Conservation (phyloP, 2,329 filamentous ascomycete genomes). For the Neonectria punicea region DNA sequence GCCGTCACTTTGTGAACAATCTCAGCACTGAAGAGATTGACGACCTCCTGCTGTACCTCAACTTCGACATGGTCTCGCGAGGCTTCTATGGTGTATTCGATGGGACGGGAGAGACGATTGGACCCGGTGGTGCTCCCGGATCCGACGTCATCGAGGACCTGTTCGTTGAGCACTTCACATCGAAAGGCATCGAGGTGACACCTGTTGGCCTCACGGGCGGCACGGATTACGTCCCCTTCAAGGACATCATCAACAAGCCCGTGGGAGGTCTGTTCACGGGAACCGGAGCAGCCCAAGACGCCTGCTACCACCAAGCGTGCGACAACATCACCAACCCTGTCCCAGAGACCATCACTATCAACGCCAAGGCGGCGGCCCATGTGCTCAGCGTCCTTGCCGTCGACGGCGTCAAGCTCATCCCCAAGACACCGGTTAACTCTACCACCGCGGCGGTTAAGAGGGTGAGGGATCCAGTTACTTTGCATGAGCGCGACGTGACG, state of each 20-base stretch:
- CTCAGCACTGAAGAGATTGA: conserved; percentile 46
- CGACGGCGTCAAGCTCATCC: conserved; percentile 38
- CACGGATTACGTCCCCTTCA: conserved; percentile 71
- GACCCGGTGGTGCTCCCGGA: conserved; percentile 48
- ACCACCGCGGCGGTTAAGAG: conserved; percentile 33
- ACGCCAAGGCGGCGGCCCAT: conserved; percentile 58
- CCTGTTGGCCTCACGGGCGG: conserved; percentile 53
- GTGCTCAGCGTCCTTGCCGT: conserved; percentile 46
- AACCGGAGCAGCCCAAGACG: conserved; percentile 39
- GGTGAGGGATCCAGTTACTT: conserved; percentile 28
- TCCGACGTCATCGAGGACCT: conserved; percentile 48
- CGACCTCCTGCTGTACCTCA: conserved; percentile 51
- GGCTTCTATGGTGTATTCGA: conserved; percentile 51
- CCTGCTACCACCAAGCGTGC: conserved; percentile 50
- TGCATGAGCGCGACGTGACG: conserved; percentile 35
- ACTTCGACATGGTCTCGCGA: conserved; percentile 54
- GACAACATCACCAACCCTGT: conserved; percentile 53
- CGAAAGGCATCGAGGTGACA: conserved; percentile 46
- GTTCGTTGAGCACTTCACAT: conserved; percentile 47
- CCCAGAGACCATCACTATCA: conserved; percentile 47
- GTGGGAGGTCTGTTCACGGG: conserved; percentile 69
- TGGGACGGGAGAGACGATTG: conserved; percentile 49
- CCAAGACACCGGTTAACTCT: conserved; percentile 34
- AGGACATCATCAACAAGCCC: conserved; percentile 62
- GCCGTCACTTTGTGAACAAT: conserved; percentile 51